Base-by-base conservation (phyloP, 1,284 basidiomycete species). In the Cystobasidium pallidum region DNA sequence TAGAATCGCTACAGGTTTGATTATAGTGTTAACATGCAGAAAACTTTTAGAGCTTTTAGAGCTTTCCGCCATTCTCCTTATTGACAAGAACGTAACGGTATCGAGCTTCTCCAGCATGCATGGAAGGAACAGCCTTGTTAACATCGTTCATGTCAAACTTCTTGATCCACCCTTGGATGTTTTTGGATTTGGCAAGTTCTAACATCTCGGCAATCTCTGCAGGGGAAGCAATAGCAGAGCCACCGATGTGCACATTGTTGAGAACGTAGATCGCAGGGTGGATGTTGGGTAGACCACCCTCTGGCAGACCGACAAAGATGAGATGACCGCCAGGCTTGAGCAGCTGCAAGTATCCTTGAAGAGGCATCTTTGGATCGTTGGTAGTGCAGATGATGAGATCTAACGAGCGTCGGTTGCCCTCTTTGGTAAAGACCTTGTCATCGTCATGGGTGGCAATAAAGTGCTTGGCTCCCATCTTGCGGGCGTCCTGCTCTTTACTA, bases 71-170 rank as follows among this genome's bases (percentile, higher is more conserved):
- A 73, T 77, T 77, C 52, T 79, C 54, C 71, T 80, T 77, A 80
- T 84, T 84, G 70, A 83, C 80, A 49, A 84, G 79, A 34, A 83
- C 82, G 74, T 82, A 83, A 66, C 83, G 79, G 80, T 81, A 84
- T 54, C 81, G 75, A 49, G 81, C 80, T 75, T 84, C 82, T 70
- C 83, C 82, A 21, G 79, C 79, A 57, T 81, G 77, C 76, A 84
- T 81, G 71, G 82, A 81, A 70, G 79, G 78, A 30, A 85, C 79
- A 19, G 83, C 83, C 78, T 82, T 76, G 75, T 82, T 82, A 74
- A 82, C 82, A 66, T 84, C 80, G 73, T 80, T 78, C 81, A 85
- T 81, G n/a, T 80, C 78, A 21, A 81, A 77, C 73, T 82, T 82
- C 78, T 83, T 79, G 77, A 82, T 78, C 81, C 81, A 82, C 2